Conservation (phyloP, 208 protist genomes). For the Entamoeba dispar region DNA sequence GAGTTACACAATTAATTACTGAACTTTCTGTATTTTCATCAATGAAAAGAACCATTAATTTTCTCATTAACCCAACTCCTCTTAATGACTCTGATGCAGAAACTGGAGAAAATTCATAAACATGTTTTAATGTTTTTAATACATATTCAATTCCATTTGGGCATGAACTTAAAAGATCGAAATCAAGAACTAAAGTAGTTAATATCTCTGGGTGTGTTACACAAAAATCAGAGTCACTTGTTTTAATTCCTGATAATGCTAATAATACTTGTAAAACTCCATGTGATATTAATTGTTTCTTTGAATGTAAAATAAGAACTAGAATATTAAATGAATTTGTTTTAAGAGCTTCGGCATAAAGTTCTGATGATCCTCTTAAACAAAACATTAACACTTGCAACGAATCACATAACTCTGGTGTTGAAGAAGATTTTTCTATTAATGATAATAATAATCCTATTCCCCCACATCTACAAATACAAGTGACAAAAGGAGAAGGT, state of each 20-base stretch:
- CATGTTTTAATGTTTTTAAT: background rate
- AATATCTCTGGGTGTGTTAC: background rate
- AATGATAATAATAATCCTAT: background rate
- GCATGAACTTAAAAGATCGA: background rate
- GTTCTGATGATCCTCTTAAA: background rate
- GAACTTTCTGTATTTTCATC: background rate
- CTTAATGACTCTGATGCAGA: background rate
- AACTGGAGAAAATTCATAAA: background rate
- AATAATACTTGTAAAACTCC: background rate
- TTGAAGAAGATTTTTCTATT: background rate
- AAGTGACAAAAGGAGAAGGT: background rate
- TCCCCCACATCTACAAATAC: background rate
- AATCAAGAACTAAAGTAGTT: background rate
- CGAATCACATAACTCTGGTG: background rate
- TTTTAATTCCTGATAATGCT: background rate
- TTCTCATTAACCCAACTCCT: background rate
- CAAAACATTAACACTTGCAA: background rate
- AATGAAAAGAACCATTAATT: background rate
- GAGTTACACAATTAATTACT: background rate
- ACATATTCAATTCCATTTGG: background rate
- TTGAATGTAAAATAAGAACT: background rate
- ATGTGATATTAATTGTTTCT: background rate
- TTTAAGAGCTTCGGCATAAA: background rate
- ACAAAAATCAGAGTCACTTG: background rate
- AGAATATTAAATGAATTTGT: background rate